Conservation (phyloP, 2,329 filamentous ascomycete species). For the Fonsecaea erecta region DNA sequence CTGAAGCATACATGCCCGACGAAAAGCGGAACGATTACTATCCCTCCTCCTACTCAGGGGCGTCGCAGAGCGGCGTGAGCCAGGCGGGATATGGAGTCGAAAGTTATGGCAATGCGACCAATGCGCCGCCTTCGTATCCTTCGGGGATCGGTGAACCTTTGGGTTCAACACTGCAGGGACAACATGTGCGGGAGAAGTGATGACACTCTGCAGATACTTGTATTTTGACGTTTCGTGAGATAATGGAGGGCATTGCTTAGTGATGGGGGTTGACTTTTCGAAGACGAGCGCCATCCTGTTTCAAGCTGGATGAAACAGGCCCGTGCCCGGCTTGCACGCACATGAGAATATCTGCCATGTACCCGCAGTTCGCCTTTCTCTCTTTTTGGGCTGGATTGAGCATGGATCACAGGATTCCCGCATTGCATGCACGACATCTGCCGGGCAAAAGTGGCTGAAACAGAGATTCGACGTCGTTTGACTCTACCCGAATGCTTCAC, state of each 20-base stretch:
- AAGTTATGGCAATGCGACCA: constrained; percentile 33
- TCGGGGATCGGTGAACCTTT: constrained; percentile 39
- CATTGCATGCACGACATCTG: constrained; percentile 20
- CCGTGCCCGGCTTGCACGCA: background rate
- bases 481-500: background rate
- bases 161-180: constrained; percentile 37
- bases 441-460: constrained; percentile 14
- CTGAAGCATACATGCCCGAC: constrained; percentile 33
- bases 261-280: background rate
- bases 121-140: constrained; percentile 34
- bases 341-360: constrained; percentile 8
- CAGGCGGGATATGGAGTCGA: constrained; percentile 34
- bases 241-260: background rate
- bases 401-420: constrained; percentile 10
- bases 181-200: constrained; percentile 36
- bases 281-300: constrained; percentile 1
- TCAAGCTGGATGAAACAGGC: constrained; percentile 12
- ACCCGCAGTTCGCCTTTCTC: background rate
- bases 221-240: constrained; percentile 12
- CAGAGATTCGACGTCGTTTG: background rate
- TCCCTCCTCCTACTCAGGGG: constrained; percentile 24
- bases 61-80: constrained; percentile 18
- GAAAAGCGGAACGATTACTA: constrained; percentile 29
- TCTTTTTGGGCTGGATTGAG: background rate
- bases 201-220: constrained; percentile 13